Percentiles rank a stretch among this genome's conserved stretches.
phyloP scores from a whole-genome alignment of 169 alveolate genomes.

The Blepharisma undulans region DNA sequence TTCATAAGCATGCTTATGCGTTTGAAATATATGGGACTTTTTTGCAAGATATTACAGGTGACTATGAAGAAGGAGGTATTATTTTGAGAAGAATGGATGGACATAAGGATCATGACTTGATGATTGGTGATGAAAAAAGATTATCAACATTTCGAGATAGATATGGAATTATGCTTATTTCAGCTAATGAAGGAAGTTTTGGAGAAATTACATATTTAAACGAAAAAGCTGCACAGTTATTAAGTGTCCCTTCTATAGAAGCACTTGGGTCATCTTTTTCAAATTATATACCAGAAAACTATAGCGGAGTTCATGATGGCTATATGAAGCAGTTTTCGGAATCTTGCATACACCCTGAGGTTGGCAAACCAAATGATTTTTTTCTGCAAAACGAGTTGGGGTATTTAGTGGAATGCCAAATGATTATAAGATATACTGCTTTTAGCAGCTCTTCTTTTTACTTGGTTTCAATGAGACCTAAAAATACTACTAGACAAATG shows the following conservation, averaged over 20 bases:
- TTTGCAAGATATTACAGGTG: neutral
- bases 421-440: neutral
- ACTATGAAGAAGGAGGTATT: neutral
- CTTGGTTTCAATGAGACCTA: neutral
- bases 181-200: neutral
- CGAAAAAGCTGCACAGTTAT: neutral
- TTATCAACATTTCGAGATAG: neutral
- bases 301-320: neutral
- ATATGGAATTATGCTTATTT: slow-evolving; percentile 5
- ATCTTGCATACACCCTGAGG: neutral
- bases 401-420: neutral
- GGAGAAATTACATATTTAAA: neutral
- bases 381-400: neutral
- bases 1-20: neutral
- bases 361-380: neutral
- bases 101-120: neutral
- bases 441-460: neutral
- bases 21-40: neutral
- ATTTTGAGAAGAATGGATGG: neutral
- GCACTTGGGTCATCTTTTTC: neutral
- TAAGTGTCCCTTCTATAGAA: neutral
- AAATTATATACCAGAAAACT: neutral
- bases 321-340: neutral
- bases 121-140: neutral
- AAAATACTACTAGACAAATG: neutral